phyloP scores from a whole-genome alignment of 2,329 filamentous ascomycete genomes.

The Aureobasidium sp. region DNA sequence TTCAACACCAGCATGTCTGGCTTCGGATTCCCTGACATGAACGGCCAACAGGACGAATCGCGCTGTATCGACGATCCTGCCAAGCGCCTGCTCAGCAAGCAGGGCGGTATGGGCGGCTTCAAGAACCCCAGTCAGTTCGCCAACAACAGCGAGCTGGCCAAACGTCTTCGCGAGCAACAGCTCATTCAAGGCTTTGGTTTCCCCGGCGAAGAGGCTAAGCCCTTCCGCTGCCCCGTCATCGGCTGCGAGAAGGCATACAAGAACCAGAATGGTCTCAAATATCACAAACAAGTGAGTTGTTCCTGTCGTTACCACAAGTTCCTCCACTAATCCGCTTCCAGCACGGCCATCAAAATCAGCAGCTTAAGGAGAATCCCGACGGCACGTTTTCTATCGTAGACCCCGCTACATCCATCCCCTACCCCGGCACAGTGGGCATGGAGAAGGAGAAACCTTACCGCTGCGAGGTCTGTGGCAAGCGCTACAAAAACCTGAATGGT shows the following conservation, averaged over 20 bases:
- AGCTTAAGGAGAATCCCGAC: conserved; percentile 91
- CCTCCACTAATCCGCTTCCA: conserved; percentile 23
- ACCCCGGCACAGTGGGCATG: conserved; percentile 96
- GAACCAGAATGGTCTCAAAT: conserved; percentile 98
- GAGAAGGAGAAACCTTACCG: conserved; percentile 99
- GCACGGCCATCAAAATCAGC: conserved; percentile 94
- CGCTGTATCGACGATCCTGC: conserved; percentile 80
- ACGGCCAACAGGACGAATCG: conserved; percentile 46
- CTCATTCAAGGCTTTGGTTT: conserved; percentile 41
- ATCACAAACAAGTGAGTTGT: conserved; percentile 58
- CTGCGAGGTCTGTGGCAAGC: conserved; percentile 93
- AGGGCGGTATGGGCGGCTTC: conserved; percentile 54
- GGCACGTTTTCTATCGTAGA: conserved; percentile 98
- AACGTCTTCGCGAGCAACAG: conserved; percentile 56
- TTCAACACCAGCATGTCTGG: conserved; percentile 29
- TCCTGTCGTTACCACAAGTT: conserved; percentile 24
- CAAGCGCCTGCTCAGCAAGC: conserved; percentile 79
- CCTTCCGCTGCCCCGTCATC: conserved; percentile 95
- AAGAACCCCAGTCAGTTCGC: conserved; percentile 55
- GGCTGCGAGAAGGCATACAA: conserved; percentile 99
- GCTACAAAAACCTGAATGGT: conserved; percentile 98
- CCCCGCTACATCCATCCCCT: conserved; percentile 85
- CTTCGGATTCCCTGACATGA: conserved; percentile 40
- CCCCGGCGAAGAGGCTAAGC: conserved; percentile 85
- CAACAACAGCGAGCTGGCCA: conserved; percentile 66